These are phyloP conservation scores for Somion occarium DNA, from an alignment of 1,284 basidiomycete species.

Conservation along the genomic window DNA sequence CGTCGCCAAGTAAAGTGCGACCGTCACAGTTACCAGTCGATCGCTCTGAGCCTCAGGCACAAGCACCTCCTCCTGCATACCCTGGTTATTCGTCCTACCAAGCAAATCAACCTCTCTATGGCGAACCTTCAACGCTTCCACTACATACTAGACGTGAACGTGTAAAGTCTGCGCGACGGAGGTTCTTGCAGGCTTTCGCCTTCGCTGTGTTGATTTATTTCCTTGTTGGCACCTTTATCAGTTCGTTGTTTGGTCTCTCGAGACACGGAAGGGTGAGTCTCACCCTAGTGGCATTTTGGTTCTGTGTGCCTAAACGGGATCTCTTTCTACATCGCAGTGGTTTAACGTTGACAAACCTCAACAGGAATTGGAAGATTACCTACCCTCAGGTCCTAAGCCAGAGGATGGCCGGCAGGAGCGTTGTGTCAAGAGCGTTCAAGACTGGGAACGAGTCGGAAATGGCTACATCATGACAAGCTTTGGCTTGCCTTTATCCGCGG, in stretches of 20 bases:
- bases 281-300: not conserved
- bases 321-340: not conserved
- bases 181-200: constrained; percentile 25
- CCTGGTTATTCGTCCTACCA: constrained; percentile 14
- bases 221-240: constrained; percentile 16
- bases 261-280: constrained; percentile 5
- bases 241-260: constrained; percentile 14
- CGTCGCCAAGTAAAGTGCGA: constrained; percentile 16
- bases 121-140: not conserved
- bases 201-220: constrained; percentile 24
- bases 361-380: not conserved
- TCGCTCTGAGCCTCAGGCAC: constrained; percentile 9
- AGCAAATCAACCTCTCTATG: not conserved
- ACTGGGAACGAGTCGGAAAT: constrained; percentile 1
- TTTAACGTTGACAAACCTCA: not conserved
- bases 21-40: constrained; percentile 12
- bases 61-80: constrained; percentile 19
- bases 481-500: constrained; percentile 19
- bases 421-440: constrained; percentile 6
- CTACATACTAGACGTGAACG: constrained; percentile 1
- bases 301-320: not conserved
- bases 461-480: constrained; percentile 10
- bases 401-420: not conserved
- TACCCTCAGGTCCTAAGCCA: not conserved
- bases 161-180: constrained; percentile 12